phyloP scores from a whole-genome alignment of 2,329 filamentous ascomycete species.

The Ophiobolus disseminans region DNA sequence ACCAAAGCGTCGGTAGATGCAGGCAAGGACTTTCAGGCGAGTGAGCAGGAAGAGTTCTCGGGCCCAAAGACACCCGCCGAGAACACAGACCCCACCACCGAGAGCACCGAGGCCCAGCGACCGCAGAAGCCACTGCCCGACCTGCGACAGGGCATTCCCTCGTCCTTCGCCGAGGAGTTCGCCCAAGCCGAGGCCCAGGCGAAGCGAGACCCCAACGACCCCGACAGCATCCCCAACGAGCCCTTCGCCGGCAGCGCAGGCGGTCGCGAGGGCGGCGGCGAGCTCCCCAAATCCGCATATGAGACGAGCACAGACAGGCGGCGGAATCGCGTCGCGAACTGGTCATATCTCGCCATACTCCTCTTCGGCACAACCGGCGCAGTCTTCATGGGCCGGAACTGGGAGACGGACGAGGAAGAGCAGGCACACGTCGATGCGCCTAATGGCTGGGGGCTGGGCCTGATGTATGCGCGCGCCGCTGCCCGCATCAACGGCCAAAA shows the following conservation, averaged over 20 bases:
- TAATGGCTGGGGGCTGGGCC: slow-evolving; percentile 75
- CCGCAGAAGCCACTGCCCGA: slow-evolving; percentile 77
- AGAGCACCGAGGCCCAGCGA: slow-evolving; percentile 53
- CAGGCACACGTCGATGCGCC: slow-evolving; percentile 72
- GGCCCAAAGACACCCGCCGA: slow-evolving; percentile 40
- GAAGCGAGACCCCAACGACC: slow-evolving; percentile 34
- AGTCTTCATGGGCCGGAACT: slow-evolving; percentile 84
- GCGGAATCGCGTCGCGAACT: slow-evolving; percentile 76
- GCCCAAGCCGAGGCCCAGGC: slow-evolving; percentile 51
- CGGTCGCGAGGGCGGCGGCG: slow-evolving; percentile 66
- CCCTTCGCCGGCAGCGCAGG: slow-evolving; percentile 51
- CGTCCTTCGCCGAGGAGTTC: slow-evolving; percentile 82
- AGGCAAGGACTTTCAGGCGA: slow-evolving; percentile 29
- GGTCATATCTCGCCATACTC: slow-evolving; percentile 70
- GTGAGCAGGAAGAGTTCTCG: slow-evolving; percentile 48
- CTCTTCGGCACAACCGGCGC: slow-evolving; percentile 64
- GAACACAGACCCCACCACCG: slow-evolving; percentile 50
- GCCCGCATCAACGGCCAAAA: slow-evolving; percentile 78
- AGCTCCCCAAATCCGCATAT: slow-evolving; percentile 80
- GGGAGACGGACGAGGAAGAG: slow-evolving; percentile 78
- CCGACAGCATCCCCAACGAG: slow-evolving; percentile 63
- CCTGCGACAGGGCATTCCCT: slow-evolving; percentile 92
- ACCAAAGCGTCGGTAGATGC: slow-evolving; percentile 20
- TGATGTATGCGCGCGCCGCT: slow-evolving; percentile 82
- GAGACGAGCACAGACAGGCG: slow-evolving; percentile 88